Evolutionary conservation across 331 rosid species (phyloP).

Genomic region (Ulmus americana): DNA sequence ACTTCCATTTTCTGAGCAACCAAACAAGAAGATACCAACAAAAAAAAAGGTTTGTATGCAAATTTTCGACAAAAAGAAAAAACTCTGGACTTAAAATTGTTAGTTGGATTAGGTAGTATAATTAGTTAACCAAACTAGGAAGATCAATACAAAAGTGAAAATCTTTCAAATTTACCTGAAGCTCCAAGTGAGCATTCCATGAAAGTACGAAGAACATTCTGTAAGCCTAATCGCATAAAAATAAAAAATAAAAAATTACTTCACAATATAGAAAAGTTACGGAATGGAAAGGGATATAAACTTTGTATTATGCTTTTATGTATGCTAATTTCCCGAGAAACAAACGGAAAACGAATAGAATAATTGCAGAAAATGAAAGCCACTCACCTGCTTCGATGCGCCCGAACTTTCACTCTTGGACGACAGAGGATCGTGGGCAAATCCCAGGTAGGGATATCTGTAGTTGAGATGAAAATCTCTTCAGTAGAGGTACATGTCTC

Average conservation of each 20-base stretch:
- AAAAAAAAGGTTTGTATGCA: background rate
- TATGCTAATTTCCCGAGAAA: constrained; percentile 10
- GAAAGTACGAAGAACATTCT: constrained; percentile 53
- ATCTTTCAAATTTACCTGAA: constrained; percentile 46
- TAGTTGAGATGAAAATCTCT: constrained; percentile 37
- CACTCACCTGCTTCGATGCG: constrained; percentile 43
- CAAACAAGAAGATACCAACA: background rate
- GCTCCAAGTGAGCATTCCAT: constrained; percentile 57
- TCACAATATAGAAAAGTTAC: background rate
- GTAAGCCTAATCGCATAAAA: constrained; percentile 40
- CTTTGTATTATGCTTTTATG: no score
- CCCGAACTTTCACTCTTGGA: constrained; percentile 40
- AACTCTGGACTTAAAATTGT: background rate
- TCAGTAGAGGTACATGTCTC: background rate
- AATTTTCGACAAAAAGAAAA: background rate
- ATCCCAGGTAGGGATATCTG: constrained; percentile 47
- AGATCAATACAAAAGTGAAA: background rate
- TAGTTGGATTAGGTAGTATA: no score
- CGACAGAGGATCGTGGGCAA: constrained; percentile 33
- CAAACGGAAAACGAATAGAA: background rate
- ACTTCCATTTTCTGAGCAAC: constrained; percentile 14
- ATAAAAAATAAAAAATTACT: background rate
- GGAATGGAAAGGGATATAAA: background rate
- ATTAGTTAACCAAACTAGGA: background rate
- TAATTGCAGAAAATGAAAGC: background rate